phyloP scores from a whole-genome alignment of 2,329 filamentous ascomycete genomes.

The Cordyceps farinosa region DNA sequence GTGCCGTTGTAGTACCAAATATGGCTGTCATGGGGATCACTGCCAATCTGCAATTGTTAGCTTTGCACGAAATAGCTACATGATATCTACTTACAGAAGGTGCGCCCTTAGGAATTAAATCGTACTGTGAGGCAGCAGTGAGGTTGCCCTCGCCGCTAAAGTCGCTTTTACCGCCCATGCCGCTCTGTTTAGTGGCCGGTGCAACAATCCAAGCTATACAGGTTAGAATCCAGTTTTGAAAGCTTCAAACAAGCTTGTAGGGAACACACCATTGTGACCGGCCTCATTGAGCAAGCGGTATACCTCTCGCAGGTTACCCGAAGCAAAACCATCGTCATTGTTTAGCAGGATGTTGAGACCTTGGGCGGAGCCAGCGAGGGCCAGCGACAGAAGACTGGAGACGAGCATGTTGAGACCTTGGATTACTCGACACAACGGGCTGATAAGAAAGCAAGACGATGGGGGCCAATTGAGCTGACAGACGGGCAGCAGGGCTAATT shows the following conservation, averaged over 20 bases:
- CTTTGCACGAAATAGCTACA: neutral
- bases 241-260: accelerated
- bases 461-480: neutral
- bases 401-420: neutral
- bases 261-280: slow-evolving; percentile 27
- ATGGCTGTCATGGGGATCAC: slow-evolving; percentile 47
- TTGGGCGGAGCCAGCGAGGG: slow-evolving; percentile 16
- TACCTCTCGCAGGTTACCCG: slow-evolving; percentile 29
- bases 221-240: neutral
- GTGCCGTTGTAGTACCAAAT: slow-evolving; percentile 62
- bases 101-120: slow-evolving; percentile 28
- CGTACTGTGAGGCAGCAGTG: slow-evolving; percentile 27
- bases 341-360: slow-evolving; percentile 30
- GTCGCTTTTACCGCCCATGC: slow-evolving; percentile 28
- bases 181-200: slow-evolving; percentile 30
- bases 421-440: neutral
- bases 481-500: neutral
- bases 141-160: slow-evolving; percentile 29
- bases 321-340: slow-evolving; percentile 32
- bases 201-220: slow-evolving; percentile 30
- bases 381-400: slow-evolving; percentile 6
- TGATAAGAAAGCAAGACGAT: neutral
- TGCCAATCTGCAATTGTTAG: slow-evolving; percentile 33
- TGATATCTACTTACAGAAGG: slow-evolving; percentile 25
- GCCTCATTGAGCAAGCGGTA: slow-evolving; percentile 29